Conservation (phyloP, 164 flowering plant species). For the Warburgia ugandensis region DNA sequence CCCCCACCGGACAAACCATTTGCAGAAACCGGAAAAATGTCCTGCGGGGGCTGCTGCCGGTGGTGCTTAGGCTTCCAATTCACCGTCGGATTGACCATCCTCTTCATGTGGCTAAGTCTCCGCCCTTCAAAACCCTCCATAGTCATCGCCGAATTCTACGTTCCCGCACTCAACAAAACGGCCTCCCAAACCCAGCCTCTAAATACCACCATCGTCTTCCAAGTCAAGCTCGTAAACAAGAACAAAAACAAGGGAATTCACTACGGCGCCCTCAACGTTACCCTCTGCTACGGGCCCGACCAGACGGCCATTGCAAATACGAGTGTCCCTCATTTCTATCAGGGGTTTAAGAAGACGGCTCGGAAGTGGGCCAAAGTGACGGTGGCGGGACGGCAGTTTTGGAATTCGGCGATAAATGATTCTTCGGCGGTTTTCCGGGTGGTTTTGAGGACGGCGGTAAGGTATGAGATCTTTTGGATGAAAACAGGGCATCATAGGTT, state of each 20-base stretch:
- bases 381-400: constrained; percentile 13
- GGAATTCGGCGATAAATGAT: constrained; percentile 22
- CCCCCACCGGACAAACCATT: no score
- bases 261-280: constrained; percentile 47
- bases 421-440: constrained; percentile 39
- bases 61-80: constrained; percentile 39
- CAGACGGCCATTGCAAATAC: constrained; percentile 15
- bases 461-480: constrained; percentile 46
- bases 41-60: constrained; percentile 23
- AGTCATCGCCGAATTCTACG: constrained; percentile 33
- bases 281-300: constrained; percentile 26
- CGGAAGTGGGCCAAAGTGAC: constrained; percentile 3
- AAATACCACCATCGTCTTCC: constrained; percentile 36
- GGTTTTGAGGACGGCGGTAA: constrained; percentile 50
- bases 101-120: constrained; percentile 70
- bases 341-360: constrained; percentile 54
- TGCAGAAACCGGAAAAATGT: no score
- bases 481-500: constrained; percentile 35
- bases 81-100: constrained; percentile 45
- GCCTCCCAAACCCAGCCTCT: constrained; percentile 14
- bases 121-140: constrained; percentile 38
- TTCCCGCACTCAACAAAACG: constrained; percentile 49
- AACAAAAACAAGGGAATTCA: constrained; percentile 67
- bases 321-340: constrained; percentile 32
- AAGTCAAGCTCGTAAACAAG: constrained; percentile 39